Conservation (phyloP, 768 basidiomycete genomes). For the Sporobolomyces phaffii region DNA sequence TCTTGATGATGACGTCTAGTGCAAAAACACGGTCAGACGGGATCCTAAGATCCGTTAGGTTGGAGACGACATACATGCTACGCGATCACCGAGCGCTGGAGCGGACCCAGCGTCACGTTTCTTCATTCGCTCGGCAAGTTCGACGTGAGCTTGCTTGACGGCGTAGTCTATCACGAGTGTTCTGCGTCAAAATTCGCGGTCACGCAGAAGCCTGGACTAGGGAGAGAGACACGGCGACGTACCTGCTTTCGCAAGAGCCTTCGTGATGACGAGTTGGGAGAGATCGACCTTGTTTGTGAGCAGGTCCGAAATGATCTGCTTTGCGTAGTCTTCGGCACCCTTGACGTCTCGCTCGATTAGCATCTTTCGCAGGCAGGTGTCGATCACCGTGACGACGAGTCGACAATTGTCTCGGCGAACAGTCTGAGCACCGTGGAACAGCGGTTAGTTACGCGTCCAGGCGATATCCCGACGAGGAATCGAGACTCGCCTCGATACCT, state of each 20-base stretch:
- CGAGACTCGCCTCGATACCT: slow-evolving; percentile 77
- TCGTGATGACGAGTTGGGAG: slow-evolving; percentile 98
- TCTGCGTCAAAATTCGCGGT: not conserved
- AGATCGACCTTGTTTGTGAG: slow-evolving; percentile 96
- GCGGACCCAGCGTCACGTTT: slow-evolving; percentile 96
- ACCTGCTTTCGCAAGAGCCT: slow-evolving; percentile 85
- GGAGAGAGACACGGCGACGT: slow-evolving; percentile 42
- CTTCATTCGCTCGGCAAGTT: slow-evolving; percentile 90
- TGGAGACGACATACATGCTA: slow-evolving; percentile 59
- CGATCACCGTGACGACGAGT: slow-evolving; percentile 95
- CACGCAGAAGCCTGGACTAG: too few relatives aligned
- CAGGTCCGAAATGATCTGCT: slow-evolving; percentile 85
- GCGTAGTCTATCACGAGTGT: slow-evolving; percentile 62
- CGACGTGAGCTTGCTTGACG: slow-evolving; percentile 92
- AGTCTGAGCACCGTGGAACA: slow-evolving; percentile 62
- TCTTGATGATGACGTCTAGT: slow-evolving; percentile 77
- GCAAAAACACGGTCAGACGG: not conserved
- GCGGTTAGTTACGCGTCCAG: too few relatives aligned
- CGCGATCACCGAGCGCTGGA: slow-evolving; percentile 94
- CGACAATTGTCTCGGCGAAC: slow-evolving; percentile 97
- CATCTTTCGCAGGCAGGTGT: slow-evolving; percentile 97
- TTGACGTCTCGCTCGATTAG: slow-evolving; percentile 89
- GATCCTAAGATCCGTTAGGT: not conserved
- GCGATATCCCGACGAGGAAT: not conserved
- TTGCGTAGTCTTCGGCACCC: slow-evolving; percentile 91